Base-by-base conservation (phyloP, 2,329 filamentous ascomycete species). In the Eutypella sp. region DNA sequence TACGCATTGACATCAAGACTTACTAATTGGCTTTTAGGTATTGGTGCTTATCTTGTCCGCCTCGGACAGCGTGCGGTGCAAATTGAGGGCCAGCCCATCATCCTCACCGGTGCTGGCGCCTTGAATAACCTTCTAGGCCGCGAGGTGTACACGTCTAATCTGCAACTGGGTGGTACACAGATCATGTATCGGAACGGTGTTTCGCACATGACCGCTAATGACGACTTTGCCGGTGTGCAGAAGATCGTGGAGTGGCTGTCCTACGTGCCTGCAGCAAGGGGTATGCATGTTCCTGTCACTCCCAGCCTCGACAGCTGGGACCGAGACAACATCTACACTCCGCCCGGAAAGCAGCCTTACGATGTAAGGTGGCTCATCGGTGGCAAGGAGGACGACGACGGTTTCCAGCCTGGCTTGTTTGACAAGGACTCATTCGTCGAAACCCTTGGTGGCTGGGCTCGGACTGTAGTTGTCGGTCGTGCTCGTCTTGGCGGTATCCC, bases 161-260 rank as follows among this genome's bases (percentile, higher is more conserved):
- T 99, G 64, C 93, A 99, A 76, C 89, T 99, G 55, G 93, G 93
- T 83, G 93, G 93, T 59, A 99, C 93, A n/a, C 93, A 99, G 72
- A 99, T 99, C 79, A 99, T 99, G 93, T 97, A 99, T 82, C 91
- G 89, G 74, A 99, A 99, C 67, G 93, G 93, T 82, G 93, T 99
- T 36, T 97, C 93, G 19, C 93, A 99, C 76, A 92, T 97, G 88
- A 96, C 92, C 57, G 93, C 93, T 61, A 87, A 86, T 58, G 92
- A 99, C 63, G 93, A 99, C 73, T 97, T 99, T 60, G 91, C 92
- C 62, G 93, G 93, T 81, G 88, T 99, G 19, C 90, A 88, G 61
- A 95, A 95, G 79, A 97, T 99, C 64, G 89, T 97, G 41, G 87
- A 95, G 67, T 99, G 93, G 93, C 82, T 99, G 78, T 93, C 92